Percentiles rank a stretch among this genome's conserved stretches.
Evolutionary conservation across 2,329 filamentous ascomycete genomes (phyloP).

Genomic region (Talaromyces verruculosus): DNA sequence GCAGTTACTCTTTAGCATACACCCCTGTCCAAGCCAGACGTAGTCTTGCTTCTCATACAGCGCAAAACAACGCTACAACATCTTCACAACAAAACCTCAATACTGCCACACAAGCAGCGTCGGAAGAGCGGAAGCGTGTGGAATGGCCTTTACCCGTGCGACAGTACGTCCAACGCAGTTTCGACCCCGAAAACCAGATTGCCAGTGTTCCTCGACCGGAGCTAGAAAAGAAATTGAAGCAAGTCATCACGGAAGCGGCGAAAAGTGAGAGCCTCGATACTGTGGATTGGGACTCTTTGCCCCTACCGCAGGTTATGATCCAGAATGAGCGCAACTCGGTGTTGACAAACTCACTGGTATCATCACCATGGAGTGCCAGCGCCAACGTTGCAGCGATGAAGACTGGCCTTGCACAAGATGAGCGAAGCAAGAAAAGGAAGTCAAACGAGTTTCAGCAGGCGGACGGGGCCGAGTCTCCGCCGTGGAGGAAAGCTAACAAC

Average conservation of each 20-base stretch:
- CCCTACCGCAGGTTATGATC: constrained; percentile 81
- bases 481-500: constrained; percentile 73
- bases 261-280: constrained; percentile 68
- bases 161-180: constrained; percentile 84
- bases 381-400: constrained; percentile 26
- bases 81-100: constrained; percentile 26
- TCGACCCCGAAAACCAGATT: constrained; percentile 70
- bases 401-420: constrained; percentile 28
- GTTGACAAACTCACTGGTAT: constrained; percentile 48
- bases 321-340: constrained; percentile 62
- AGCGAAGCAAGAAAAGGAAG: constrained; percentile 73
- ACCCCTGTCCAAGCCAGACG: constrained; percentile 64
- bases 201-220: constrained; percentile 63
- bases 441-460: constrained; percentile 63
- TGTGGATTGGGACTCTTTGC: constrained; percentile 80
- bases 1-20: constrained; percentile 53
- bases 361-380: constrained; percentile 34
- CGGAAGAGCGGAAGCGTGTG: constrained; percentile 54
- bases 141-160: constrained; percentile 82
- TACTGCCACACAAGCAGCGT: constrained; percentile 37
- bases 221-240: constrained; percentile 80
- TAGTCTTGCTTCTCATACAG: constrained; percentile 51
- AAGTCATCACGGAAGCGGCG: constrained; percentile 79
- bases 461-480: constrained; percentile 57
- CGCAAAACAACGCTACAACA: constrained; percentile 25